A percentile compares a stretch with the other conserved stretches of the same genome.
These are phyloP conservation scores for Aspergillus bombycis DNA, from an alignment of 2,329 filamentous ascomycete species.

Conservation along the genomic window DNA sequence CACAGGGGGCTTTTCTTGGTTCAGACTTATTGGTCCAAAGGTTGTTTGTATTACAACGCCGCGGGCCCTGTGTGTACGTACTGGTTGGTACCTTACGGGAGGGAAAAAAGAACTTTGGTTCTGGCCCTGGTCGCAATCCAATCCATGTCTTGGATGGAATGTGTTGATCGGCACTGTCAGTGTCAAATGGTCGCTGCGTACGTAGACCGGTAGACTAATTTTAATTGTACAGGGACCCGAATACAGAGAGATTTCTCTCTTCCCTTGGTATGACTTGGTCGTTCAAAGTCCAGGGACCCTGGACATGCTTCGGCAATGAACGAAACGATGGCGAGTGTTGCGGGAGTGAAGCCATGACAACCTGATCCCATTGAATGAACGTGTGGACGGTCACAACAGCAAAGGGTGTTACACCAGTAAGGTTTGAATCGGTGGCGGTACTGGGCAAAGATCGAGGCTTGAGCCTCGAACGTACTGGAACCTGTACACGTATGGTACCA, in stretches of 20 bases:
- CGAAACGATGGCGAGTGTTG: neutral
- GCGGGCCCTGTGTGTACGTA: neutral
- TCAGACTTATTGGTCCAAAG: neutral
- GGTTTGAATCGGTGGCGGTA: neutral
- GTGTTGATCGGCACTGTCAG: neutral
- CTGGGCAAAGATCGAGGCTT: slow-evolving; percentile 5
- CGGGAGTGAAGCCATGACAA: neutral
- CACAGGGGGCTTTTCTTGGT: neutral
- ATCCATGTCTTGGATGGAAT: neutral
- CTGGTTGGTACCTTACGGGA: neutral
- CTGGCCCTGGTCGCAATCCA: slow-evolving; percentile 1
- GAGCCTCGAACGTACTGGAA: slow-evolving; percentile 9
- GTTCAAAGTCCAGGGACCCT: neutral
- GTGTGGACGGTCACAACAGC: neutral
- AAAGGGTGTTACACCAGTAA: neutral
- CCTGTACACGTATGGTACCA: slow-evolving; percentile 3
- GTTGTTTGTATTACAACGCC: neutral
- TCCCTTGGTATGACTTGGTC: neutral
- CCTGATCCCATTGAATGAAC: neutral
- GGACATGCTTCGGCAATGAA: neutral
- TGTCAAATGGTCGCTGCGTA: neutral
- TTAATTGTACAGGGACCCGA: neutral
- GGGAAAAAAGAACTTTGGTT: neutral
- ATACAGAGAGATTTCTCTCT: neutral
- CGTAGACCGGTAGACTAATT: neutral